A percentile compares a stretch with the other conserved stretches of the same genome.
These are phyloP conservation scores for Zygosaccharomyces siamensis DNA, from an alignment of 805 yeast genomes.

Conservation along the genomic window DNA sequence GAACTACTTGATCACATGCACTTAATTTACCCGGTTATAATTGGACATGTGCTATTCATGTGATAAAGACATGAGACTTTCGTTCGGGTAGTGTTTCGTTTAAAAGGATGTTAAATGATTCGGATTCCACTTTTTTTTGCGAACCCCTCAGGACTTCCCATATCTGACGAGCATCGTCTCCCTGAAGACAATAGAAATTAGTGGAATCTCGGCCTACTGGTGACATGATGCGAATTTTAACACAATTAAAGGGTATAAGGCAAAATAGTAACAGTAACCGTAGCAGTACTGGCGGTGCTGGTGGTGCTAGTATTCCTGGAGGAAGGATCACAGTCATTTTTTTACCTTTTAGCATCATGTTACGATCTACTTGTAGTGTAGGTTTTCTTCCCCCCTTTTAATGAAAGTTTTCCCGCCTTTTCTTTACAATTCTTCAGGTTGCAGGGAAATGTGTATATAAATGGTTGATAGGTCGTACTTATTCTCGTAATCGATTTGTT, in stretches of 20 bases:
- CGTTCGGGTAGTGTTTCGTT: background rate
- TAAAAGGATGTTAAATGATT: background rate
- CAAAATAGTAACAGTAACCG: background rate
- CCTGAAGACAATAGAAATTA: background rate
- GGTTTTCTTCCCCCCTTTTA: background rate
- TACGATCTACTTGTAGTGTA: slow-evolving; percentile 5
- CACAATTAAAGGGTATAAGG: slow-evolving; percentile 1
- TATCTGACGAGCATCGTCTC: background rate
- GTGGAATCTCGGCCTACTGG: slow-evolving; percentile 2
- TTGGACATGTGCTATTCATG: background rate
- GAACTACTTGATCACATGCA: too few species aligned
- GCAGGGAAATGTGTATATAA: slow-evolving; percentile 11
- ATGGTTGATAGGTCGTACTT: background rate
- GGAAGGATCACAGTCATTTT: background rate
- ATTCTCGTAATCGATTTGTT: too few species aligned
- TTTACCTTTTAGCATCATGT: slow-evolving; percentile 10
- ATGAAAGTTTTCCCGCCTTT: background rate
- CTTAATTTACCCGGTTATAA: background rate
- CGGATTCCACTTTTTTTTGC: slow-evolving; percentile 1
- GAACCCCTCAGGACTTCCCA: slow-evolving; percentile 3
- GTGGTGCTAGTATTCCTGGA: background rate
- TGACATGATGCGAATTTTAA: slow-evolving; percentile 6
- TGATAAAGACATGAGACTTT: background rate
- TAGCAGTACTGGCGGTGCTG: background rate
- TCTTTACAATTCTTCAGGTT: background rate